Conservation (phyloP, 768 basidiomycete species). For the Lactarius psammicola region DNA sequence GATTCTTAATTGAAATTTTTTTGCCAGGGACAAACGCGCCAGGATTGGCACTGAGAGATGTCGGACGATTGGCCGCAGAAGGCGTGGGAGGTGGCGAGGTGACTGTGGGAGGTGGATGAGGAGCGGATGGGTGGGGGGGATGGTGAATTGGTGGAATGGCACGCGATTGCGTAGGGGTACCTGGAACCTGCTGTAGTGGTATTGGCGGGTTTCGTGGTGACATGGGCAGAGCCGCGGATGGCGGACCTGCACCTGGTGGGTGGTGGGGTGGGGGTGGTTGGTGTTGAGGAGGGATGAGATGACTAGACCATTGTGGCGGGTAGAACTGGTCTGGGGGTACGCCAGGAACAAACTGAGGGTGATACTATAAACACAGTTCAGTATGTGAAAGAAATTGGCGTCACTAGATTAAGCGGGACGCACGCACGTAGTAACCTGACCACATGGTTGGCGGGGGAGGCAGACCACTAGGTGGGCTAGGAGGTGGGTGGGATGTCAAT, state of each 20-base stretch:
- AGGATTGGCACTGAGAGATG: constrained; percentile 59
- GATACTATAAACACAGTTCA: constrained; percentile 38
- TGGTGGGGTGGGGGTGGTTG: constrained; percentile 45
- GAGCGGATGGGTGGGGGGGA: constrained; percentile 48
- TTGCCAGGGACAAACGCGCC: constrained; percentile 61
- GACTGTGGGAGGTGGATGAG: constrained; percentile 46
- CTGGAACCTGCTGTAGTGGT: constrained; percentile 39
- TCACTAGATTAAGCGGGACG: constrained; percentile 9
- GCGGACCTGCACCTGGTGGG: constrained; percentile 45
- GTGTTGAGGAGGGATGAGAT: constrained; percentile 36
- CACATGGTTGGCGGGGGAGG: constrained; percentile 45
- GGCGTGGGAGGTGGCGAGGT: constrained; percentile 72
- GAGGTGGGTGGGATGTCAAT: constrained; percentile 57
- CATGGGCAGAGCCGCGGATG: constrained; percentile 46
- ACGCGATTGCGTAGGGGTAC: constrained; percentile 65
- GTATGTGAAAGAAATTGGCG: constrained; percentile 19
- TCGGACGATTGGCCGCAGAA: constrained; percentile 43
- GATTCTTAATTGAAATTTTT: constrained; percentile 34
- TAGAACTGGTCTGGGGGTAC: constrained; percentile 44
- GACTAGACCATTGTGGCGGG: constrained; percentile 35
- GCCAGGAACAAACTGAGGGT: constrained; percentile 36
- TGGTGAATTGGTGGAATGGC: constrained; percentile 50
- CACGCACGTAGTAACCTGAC: constrained; percentile 57
- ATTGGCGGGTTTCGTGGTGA: too few species aligned
- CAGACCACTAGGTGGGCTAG: constrained; percentile 51